Evolutionary conservation across 148 eudicot species (phyloP).

Genomic region (Rhododendron williamsianum): DNA sequence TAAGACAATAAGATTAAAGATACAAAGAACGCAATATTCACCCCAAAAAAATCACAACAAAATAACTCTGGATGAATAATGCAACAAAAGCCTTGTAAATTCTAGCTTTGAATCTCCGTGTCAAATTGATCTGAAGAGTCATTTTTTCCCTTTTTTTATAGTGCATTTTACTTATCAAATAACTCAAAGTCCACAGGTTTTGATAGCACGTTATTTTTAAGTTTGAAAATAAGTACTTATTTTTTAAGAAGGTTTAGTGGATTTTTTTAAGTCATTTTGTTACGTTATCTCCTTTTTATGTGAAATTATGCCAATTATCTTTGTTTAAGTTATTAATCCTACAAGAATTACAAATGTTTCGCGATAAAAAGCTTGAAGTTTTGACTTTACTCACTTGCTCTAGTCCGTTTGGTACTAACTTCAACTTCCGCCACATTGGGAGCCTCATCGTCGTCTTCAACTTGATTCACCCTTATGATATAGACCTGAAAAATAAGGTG

Average conservation of each 20-base stretch:
- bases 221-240: too few species aligned
- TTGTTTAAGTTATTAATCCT: neutral
- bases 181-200: neutral
- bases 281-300: neutral
- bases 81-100: too few species aligned
- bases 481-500: conserved; percentile 38
- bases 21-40: neutral
- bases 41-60: neutral
- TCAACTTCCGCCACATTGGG: conserved; percentile 3
- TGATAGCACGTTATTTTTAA: neutral
- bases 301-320: neutral
- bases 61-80: neutral
- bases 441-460: conserved; percentile 31
- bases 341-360: neutral
- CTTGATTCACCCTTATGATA: conserved; percentile 38
- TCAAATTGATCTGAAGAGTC: neutral
- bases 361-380: neutral
- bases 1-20: neutral
- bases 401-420: conserved; percentile 7
- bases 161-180: neutral
- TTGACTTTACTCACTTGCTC: conserved; percentile 11
- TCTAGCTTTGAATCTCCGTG: neutral
- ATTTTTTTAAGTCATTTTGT: neutral
- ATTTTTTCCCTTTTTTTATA: neutral
- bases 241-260: neutral